These are phyloP conservation scores for Yamadazyma phyllophila DNA, from an alignment of 805 yeast species.

Conservation along the genomic window DNA sequence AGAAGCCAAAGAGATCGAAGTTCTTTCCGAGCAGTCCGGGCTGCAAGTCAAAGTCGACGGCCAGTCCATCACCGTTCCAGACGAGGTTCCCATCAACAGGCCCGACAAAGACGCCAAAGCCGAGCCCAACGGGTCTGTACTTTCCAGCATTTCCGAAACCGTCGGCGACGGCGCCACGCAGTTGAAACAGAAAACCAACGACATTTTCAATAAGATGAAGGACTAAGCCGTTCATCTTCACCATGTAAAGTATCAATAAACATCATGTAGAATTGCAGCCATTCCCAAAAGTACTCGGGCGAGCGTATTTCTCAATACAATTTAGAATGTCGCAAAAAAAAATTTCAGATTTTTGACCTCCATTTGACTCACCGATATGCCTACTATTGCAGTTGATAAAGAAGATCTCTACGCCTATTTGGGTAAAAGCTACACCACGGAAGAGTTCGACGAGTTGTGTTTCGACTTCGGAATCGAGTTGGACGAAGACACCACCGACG, in stretches of 20 bases:
- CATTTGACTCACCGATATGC: constrained; percentile 52
- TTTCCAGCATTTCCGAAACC: background rate
- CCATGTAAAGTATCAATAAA: background rate
- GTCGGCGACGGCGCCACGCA: background rate
- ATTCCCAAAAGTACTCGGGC: background rate
- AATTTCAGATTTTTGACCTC: constrained; percentile 4
- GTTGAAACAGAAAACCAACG: constrained; percentile 13
- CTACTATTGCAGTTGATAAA: constrained; percentile 94
- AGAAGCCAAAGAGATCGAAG: constrained; percentile 46
- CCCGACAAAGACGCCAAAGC: background rate
- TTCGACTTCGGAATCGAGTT: constrained; percentile 97
- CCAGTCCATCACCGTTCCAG: constrained; percentile 20
- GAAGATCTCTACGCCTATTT: constrained; percentile 83
- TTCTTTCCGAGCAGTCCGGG: constrained; percentile 6
- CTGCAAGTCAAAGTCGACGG: background rate
- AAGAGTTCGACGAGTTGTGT: constrained; percentile 95
- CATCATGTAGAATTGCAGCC: background rate
- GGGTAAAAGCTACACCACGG: constrained; percentile 61
- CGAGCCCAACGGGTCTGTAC: background rate
- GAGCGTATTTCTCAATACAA: constrained; percentile 4
- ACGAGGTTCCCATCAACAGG: constrained; percentile 16
- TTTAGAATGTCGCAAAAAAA: background rate
- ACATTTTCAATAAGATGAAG: background rate
- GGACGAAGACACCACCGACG: constrained; percentile 93
- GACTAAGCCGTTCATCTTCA: background rate